Conservation (phyloP, 331 rosid species). For the Quercus phellos region DNA sequence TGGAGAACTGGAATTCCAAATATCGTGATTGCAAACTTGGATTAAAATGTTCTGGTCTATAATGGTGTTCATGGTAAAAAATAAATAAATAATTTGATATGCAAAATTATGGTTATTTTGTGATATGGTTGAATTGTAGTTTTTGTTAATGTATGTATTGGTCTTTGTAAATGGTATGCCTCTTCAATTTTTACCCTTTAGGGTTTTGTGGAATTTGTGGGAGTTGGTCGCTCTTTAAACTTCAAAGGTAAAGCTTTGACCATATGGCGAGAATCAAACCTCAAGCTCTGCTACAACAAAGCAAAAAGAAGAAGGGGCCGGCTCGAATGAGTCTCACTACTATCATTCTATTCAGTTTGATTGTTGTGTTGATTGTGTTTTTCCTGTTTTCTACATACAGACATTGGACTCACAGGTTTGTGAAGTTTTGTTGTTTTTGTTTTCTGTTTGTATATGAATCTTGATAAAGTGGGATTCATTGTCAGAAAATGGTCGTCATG, state of each 20-base stretch:
- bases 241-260: constrained; percentile 18
- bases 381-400: constrained; percentile 57
- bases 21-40: neutral
- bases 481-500: neutral
- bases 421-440: neutral
- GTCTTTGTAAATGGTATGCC: neutral
- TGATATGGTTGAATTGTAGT: neutral
- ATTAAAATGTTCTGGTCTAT: neutral
- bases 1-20: neutral
- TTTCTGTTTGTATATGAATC: too few species aligned
- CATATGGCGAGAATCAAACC: constrained; percentile 84
- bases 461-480: neutral
- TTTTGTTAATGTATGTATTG: neutral
- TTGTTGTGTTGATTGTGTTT: constrained; percentile 51
- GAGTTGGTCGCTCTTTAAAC: constrained; percentile 8
- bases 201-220: constrained; percentile 2
- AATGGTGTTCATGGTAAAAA: neutral
- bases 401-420: constrained; percentile 70
- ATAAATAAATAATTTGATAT: neutral
- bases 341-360: constrained; percentile 46
- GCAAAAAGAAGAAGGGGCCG: constrained; percentile 92
- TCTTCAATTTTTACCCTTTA: neutral
- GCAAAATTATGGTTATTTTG: neutral
- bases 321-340: constrained; percentile 53
- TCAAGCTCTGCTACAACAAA: constrained; percentile 73